Base-by-base conservation (phyloP, 1,284 basidiomycete species). In the Cutaneotrichosporon arboriforme region DNA sequence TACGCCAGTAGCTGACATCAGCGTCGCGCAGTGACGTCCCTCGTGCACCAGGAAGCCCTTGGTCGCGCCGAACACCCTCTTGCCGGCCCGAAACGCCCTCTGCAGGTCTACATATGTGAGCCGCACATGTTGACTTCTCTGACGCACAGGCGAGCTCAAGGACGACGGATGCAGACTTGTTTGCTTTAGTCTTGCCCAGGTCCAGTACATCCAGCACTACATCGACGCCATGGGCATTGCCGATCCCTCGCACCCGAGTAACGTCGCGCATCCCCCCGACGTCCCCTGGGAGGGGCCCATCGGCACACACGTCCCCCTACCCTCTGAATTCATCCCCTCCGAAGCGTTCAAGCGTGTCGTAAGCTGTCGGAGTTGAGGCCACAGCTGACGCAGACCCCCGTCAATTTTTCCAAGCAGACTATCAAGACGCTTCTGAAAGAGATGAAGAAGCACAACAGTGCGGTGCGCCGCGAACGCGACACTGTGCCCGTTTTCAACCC, bases 181-280 rank as follows among this genome's bases (percentile, higher is more conserved):
- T 13, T 76, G 89, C 49, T 87, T 90, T 67, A 86, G 86, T 8
- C 86, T 86, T 12, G 81, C 81, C 8, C 90, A 93, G 74, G 77
- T 92, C 55, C 86, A 90, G 69, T 93, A 90, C 69, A 69, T 87
- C 15, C 81, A 87, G 49, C 90, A 91, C 70, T 92, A 86, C 82
- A 80, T 92, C 42, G 81, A 87, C 64, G 81, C 83, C 0, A 84
- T 84, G 79, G 75, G 80, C 44, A 77, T 90, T 49, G 87, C 86
- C 0, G 78, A 82, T 21, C 59, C 64, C 0, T 43, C 48, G 7
- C 65, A 64, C 26, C 39, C 61, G 26, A 37, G 36, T 46, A 57
- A 55, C 26, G 22, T 10, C 8, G 31, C 34, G 17, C 17, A 40
- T 9, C 37, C 35, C 2, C 20, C 57, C 2, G 45, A 44, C 18